phyloP scores from a whole-genome alignment of 202 grass and related monocot species.

The Schoenoplectus tabernaemontani region DNA sequence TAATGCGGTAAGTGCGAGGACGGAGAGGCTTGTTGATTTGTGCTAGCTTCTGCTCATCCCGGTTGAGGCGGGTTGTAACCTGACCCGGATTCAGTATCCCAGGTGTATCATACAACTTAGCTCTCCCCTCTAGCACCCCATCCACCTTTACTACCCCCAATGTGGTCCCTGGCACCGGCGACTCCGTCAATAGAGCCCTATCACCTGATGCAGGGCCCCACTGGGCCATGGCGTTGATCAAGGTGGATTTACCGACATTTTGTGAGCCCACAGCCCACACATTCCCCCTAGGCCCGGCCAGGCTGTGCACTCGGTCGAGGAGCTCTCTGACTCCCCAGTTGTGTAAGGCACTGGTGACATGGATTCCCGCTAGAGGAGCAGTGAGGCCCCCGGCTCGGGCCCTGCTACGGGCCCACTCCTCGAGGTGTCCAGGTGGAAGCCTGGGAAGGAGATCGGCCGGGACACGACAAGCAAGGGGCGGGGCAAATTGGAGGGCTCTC shows the following conservation, averaged over 20 bases:
- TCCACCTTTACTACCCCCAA: conserved; percentile 62
- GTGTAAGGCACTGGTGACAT: conserved; percentile 51
- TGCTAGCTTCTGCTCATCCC: conserved; percentile 71
- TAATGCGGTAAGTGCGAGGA: conserved; percentile 78
- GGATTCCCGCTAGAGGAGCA: conserved; percentile 49
- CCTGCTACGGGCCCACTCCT: conserved; percentile 51
- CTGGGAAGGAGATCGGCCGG: conserved; percentile 76
- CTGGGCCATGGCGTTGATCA: conserved; percentile 66
- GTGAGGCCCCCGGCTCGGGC: conserved; percentile 39
- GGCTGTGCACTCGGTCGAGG: conserved; percentile 54
- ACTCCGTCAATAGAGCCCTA: conserved; percentile 53
- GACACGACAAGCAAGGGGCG: conserved; percentile 59
- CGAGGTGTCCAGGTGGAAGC: conserved; percentile 43
- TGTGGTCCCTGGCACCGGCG: conserved; percentile 76
- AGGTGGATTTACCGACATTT: conserved; percentile 79
- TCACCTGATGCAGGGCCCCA: conserved; percentile 38
- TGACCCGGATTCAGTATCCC: conserved; percentile 70
- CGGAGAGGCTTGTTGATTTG: conserved; percentile 63
- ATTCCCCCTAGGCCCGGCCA: conserved; percentile 55
- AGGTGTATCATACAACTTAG: conserved; percentile 72
- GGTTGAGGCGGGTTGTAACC: conserved; percentile 56
- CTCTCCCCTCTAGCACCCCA: conserved; percentile 55
- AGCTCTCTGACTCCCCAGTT: conserved; percentile 69
- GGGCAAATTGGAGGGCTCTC: conserved; percentile 46
- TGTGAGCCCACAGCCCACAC: conserved; percentile 86